Percentiles rank a stretch among this genome's conserved stretches.
Evolutionary conservation across 2,329 filamentous ascomycete genomes (phyloP).

Genomic region (Talaromyces albobiverticillius): DNA sequence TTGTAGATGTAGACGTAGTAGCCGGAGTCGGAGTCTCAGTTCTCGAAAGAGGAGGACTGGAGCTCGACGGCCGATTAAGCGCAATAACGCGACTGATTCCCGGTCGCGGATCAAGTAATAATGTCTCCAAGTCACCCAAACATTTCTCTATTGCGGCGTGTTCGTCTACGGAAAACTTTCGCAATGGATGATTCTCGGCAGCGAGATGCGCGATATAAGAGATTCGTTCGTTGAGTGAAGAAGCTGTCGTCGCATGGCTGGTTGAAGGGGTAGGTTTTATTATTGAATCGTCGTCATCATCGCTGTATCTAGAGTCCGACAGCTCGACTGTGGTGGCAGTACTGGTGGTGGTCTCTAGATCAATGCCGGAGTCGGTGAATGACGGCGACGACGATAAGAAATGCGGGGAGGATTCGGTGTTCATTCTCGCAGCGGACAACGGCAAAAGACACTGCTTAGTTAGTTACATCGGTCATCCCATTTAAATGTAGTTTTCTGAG

Average conservation of each 20-base stretch:
- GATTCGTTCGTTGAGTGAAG: neutral
- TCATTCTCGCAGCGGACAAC: neutral
- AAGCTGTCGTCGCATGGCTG: neutral
- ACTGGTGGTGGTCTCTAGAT: too few species aligned
- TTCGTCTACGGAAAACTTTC: conserved; percentile 18
- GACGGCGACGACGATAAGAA: conserved; percentile 18
- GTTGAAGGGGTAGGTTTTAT: neutral
- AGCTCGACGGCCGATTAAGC: conserved; percentile 14
- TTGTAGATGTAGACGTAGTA: neutral
- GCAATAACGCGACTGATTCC: conserved; percentile 20
- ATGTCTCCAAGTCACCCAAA: conserved; percentile 19
- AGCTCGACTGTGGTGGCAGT: too few species aligned
- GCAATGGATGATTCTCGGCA: conserved; percentile 9
- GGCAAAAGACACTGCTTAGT: neutral
- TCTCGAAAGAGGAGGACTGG: conserved; percentile 7
- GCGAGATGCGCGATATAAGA: conserved; percentile 9
- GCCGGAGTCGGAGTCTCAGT: conserved; percentile 14
- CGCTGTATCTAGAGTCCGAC: neutral
- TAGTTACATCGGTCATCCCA: neutral
- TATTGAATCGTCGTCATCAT: conserved; percentile 9
- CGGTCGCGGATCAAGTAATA: conserved; percentile 28
- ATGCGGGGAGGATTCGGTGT: conserved; percentile 9
- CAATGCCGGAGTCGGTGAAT: conserved; percentile 27
- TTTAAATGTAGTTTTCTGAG: neutral
- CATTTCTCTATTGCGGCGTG: conserved; percentile 31